These are phyloP conservation scores for Botrytis deweyae DNA, from an alignment of 2,329 filamentous ascomycete genomes.

Conservation along the genomic window DNA sequence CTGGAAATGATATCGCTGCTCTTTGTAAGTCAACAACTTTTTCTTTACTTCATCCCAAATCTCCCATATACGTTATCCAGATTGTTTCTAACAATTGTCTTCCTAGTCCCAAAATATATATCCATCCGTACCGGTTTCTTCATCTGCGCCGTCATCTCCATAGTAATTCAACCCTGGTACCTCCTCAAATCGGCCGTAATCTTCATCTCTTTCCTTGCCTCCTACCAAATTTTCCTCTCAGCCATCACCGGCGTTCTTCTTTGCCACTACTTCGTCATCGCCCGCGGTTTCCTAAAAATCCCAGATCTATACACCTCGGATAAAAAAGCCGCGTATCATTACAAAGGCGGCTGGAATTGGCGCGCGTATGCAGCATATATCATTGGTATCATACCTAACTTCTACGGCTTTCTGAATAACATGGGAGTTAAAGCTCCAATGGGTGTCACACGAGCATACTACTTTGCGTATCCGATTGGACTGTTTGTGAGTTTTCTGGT, in stretches of 20 bases:
- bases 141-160: conserved; percentile 41
- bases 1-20: conserved; percentile 43
- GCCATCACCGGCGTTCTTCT: conserved; percentile 46
- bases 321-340: conserved; percentile 39
- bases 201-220: conserved; percentile 45
- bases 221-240: conserved; percentile 46
- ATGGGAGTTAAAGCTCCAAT: conserved; percentile 43
- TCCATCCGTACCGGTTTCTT: conserved; percentile 44
- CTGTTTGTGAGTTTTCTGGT: conserved; percentile 45
- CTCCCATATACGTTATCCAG: background rate
- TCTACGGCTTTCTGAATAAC: conserved; percentile 45
- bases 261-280: conserved; percentile 46
- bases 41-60: background rate
- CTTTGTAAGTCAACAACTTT: conserved; percentile 27
- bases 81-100: background rate
- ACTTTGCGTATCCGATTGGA: conserved; percentile 54
- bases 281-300: conserved; percentile 41
- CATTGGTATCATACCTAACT: conserved; percentile 43
- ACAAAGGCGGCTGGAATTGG: conserved; percentile 41
- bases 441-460: conserved; percentile 50
- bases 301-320: conserved; percentile 40
- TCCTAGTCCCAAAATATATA: conserved; percentile 42
- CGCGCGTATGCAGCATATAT: conserved; percentile 41
- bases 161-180: conserved; percentile 44
- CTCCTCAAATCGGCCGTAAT: conserved; percentile 40